Percentiles rank a stretch among this genome's conserved stretches.
Evolutionary conservation across 495 filamentous ascomycete genomes (phyloP).

Genomic region (Amphirosellinia nigrospora): DNA sequence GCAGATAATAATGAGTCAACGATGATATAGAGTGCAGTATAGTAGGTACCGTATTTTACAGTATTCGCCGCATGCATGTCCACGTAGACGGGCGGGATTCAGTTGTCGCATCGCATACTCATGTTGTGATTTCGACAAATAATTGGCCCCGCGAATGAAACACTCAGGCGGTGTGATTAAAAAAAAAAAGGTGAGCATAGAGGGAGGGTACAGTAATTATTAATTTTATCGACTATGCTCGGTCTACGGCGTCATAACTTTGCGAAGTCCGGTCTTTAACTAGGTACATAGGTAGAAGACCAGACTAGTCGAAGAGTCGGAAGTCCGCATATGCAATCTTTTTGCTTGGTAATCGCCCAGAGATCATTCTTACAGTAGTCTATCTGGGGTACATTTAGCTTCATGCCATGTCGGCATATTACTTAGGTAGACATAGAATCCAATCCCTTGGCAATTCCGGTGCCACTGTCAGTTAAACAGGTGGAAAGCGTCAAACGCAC

Average conservation of each 20-base stretch:
- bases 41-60: too few relatives aligned
- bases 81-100: neutral
- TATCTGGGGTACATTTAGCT: slow-evolving; percentile 4
- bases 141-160: neutral
- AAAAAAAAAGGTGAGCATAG: too few relatives aligned
- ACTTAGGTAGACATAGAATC: neutral
- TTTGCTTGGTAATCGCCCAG: slow-evolving; percentile 16
- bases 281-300: too few relatives aligned
- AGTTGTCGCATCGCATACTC: neutral
- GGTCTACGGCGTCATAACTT: neutral
- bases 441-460: slow-evolving; percentile 2
- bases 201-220: neutral
- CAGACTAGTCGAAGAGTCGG: neutral
- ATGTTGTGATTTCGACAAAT: neutral
- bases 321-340: neutral
- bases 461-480: neutral
- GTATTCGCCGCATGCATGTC: neutral
- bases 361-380: neutral
- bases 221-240: neutral
- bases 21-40: neutral
- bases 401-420: neutral
- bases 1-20: slow-evolving; percentile 18
- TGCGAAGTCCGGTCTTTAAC: neutral
- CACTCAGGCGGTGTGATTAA: neutral
- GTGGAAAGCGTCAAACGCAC: neutral